These are phyloP conservation scores for Didymella glomerata DNA, from an alignment of 2,329 filamentous ascomycete genomes.

Conservation along the genomic window DNA sequence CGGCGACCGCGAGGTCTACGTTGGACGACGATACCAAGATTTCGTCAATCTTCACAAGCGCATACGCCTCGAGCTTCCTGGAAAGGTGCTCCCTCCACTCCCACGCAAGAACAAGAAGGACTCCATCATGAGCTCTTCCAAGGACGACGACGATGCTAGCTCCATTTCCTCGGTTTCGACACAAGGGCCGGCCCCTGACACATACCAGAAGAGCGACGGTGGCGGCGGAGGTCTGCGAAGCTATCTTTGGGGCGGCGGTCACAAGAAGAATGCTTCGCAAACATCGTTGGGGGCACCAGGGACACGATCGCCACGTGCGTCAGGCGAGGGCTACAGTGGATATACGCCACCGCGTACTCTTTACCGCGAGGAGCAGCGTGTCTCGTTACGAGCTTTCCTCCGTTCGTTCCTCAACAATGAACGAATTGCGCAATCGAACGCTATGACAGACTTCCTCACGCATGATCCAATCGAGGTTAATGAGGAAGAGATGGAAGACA, in stretches of 20 bases:
- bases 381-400: conserved; percentile 91
- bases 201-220: conserved; percentile 43
- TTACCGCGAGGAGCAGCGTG: conserved; percentile 87
- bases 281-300: conserved; percentile 45
- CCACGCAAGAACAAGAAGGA: conserved; percentile 92
- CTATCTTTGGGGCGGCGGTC: conserved; percentile 53
- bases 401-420: conserved; percentile 84
- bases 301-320: conserved; percentile 45
- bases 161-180: conserved; percentile 85
- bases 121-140: conserved; percentile 65
- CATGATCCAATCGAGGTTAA: conserved; percentile 74
- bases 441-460: conserved; percentile 85
- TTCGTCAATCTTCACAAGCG: conserved; percentile 82
- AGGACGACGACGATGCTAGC: conserved; percentile 73
- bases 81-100: conserved; percentile 84
- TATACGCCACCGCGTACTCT: conserved; percentile 64
- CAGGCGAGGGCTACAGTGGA: conserved; percentile 37
- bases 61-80: conserved; percentile 84
- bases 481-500: conserved; percentile 85
- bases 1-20: conserved; percentile 77
- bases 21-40: conserved; percentile 87
- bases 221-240: conserved; percentile 55
- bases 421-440: conserved; percentile 81
- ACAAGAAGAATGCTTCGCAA: conserved; percentile 54
- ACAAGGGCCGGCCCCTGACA: conserved; percentile 58